phyloP scores from a whole-genome alignment of 352 stramenopile species.

The Phytopythium helicoides region DNA sequence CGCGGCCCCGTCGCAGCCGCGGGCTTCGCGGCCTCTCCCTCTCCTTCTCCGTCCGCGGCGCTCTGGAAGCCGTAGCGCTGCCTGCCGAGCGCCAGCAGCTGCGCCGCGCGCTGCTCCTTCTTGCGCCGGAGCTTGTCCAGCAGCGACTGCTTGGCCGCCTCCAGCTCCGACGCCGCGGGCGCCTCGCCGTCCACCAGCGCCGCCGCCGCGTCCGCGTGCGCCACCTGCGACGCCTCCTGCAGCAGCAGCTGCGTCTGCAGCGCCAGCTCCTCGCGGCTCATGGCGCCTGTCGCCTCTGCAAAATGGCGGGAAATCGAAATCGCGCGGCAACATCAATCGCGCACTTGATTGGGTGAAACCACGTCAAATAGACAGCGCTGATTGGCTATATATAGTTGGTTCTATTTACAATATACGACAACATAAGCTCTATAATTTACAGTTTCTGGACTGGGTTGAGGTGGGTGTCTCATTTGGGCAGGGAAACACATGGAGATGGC shows the following conservation, averaged over 20 bases:
- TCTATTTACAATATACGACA: too few species aligned
- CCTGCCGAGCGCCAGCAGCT: conserved; percentile 49
- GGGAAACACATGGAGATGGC: not conserved
- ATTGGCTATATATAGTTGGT: too few species aligned
- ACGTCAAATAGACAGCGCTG: too few species aligned
- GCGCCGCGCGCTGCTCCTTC: conserved; percentile 48
- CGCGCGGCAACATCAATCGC: too few species aligned
- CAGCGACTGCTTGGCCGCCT: conserved; percentile 51
- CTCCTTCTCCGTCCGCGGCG: not conserved
- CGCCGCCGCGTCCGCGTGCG: conserved; percentile 15
- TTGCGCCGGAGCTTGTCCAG: conserved; percentile 65
- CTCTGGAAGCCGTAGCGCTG: conserved; percentile 33
- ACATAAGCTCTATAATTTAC: not conserved
- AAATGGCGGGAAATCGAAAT: too few species aligned
- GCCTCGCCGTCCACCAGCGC: conserved; percentile 18
- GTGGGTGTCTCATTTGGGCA: too few species aligned
- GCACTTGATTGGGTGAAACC: too few species aligned
- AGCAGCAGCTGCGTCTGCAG: conserved; percentile 79
- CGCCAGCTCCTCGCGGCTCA: conserved; percentile 56
- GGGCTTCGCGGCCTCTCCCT: not conserved
- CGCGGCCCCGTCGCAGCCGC: conserved; percentile 1
- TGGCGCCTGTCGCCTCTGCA: conserved; percentile 2
- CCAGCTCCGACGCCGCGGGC: conserved; percentile 37
- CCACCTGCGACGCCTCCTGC: conserved; percentile 67
- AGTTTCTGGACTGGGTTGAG: too few species aligned